These are phyloP conservation scores for Marasmius fiardii DNA, from an alignment of 1,284 basidiomycete genomes.

Conservation along the genomic window DNA sequence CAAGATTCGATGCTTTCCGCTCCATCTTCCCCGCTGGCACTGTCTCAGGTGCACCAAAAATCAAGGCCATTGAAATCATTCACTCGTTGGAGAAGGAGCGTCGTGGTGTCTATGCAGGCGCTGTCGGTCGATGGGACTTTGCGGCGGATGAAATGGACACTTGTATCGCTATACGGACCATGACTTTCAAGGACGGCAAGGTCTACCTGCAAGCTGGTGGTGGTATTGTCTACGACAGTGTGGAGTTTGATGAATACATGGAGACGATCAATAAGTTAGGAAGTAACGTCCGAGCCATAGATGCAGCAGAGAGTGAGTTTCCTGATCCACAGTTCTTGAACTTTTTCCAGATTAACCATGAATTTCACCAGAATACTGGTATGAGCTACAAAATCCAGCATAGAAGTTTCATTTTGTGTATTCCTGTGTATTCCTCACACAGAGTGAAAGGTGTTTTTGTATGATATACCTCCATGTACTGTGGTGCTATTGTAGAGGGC, in stretches of 20 bases:
- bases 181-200: conserved; percentile 93
- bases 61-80: conserved; percentile 96
- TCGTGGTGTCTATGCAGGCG: conserved; percentile 95
- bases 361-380: conserved; percentile 56
- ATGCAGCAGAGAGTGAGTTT: conserved; percentile 84
- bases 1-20: conserved; percentile 95
- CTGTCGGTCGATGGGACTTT: conserved; percentile 97
- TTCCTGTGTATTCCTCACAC: too few relatives aligned
- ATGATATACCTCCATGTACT: conserved; percentile 13
- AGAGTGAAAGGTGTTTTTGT: conserved; percentile 16
- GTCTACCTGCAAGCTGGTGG: conserved; percentile 97
- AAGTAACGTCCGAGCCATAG: conserved; percentile 84
- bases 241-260: conserved; percentile 95
- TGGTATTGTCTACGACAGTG: conserved; percentile 96
- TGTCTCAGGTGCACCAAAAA: conserved; percentile 98
- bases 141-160: conserved; percentile 95
- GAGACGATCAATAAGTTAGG: conserved; percentile 96
- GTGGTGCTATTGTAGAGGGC: too few relatives aligned
- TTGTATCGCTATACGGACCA: conserved; percentile 98
- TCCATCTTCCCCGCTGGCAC: conserved; percentile 99
- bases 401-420: conserved; percentile 9
- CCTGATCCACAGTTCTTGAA: conserved; percentile 5
- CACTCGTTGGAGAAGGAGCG: conserved; percentile 86
- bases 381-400: conserved; percentile 44
- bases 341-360: conserved; percentile 15